Conservation (phyloP, 768 basidiomycete genomes). For the Amanita jacksonii region DNA sequence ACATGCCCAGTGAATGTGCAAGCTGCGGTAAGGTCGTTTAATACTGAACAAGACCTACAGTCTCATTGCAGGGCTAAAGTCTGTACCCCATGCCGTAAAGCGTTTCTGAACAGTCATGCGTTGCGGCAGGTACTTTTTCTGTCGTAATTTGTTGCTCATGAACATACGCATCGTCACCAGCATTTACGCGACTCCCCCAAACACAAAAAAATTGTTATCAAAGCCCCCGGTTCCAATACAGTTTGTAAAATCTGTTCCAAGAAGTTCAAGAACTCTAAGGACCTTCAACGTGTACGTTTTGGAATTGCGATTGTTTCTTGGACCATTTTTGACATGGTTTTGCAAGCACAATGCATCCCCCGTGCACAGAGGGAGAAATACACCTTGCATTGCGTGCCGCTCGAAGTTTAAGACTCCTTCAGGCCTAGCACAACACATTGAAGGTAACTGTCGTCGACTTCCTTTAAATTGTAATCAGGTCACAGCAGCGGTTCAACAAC, state of each 20-base stretch:
- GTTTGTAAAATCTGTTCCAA: constrained; percentile 1
- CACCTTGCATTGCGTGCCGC: constrained; percentile 13
- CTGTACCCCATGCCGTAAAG: too few species aligned
- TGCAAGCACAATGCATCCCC: constrained; percentile 2
- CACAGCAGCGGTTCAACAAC: constrained; percentile 23
- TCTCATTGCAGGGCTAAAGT: too few species aligned
- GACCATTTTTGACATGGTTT: neutral
- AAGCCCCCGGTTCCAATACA: too few species aligned
- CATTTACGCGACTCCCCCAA: too few species aligned
- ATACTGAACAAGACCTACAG: too few species aligned
- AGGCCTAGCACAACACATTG: constrained; percentile 29
- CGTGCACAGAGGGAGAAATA: neutral
- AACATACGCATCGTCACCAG: too few species aligned
- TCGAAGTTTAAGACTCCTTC: constrained; percentile 25
- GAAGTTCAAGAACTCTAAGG: neutral
- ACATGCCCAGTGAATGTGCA: too few species aligned
- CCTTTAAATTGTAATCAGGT: constrained; percentile 27
- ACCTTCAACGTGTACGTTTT: neutral
- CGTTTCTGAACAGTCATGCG: too few species aligned
- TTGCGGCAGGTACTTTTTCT: too few species aligned
- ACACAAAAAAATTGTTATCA: too few species aligned
- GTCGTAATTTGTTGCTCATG: too few species aligned
- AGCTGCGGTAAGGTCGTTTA: too few species aligned
- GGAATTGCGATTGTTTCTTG: neutral
- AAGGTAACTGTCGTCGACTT: constrained; percentile 24